phyloP scores from a whole-genome alignment of 805 yeast species.

The Candida chauliodis region DNA sequence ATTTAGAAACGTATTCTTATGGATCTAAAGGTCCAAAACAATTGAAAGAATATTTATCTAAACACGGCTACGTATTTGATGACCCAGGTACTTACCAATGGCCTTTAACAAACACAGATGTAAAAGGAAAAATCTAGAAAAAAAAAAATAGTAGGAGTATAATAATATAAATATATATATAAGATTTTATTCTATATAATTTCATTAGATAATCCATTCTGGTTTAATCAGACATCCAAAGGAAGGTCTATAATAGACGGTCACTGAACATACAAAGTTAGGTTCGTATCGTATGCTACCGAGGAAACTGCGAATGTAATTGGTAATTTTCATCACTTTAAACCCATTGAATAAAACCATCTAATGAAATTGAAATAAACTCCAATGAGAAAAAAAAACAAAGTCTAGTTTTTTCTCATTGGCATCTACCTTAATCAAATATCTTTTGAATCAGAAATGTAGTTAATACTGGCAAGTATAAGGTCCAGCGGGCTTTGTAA shows the following conservation, averaged over 20 bases:
- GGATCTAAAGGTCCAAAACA: slow-evolving; percentile 87
- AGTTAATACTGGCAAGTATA: slow-evolving; percentile 82
- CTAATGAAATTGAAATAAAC: slow-evolving; percentile 5
- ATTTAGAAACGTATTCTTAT: slow-evolving; percentile 71
- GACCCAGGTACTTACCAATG: slow-evolving; percentile 73
- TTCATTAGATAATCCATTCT: slow-evolving; percentile 5
- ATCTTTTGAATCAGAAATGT: slow-evolving; percentile 54
- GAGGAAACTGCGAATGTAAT: slow-evolving; percentile 95
- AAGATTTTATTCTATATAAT: background rate
- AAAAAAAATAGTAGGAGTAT: background rate
- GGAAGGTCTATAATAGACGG: slow-evolving; percentile 78
- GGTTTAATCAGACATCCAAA: slow-evolving; percentile 77
- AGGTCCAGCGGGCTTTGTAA: slow-evolving; percentile 36
- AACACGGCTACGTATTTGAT: slow-evolving; percentile 71
- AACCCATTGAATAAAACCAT: slow-evolving; percentile 4
- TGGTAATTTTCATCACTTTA: slow-evolving; percentile 68
- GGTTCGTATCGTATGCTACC: slow-evolving; percentile 86
- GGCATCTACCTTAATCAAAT: slow-evolving; percentile 4
- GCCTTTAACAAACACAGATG: slow-evolving; percentile 70
- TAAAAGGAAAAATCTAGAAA: slow-evolving; percentile 27
- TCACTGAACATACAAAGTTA: slow-evolving; percentile 77
- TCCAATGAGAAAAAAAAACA: slow-evolving; percentile 1
- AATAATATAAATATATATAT: background rate
- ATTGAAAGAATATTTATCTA: slow-evolving; percentile 56
- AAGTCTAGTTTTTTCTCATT: slow-evolving; percentile 2